Percentiles rank a stretch among this genome's conserved stretches.
phyloP scores from a whole-genome alignment of 169 alveolate species.

The Cryptosporidium canis region DNA sequence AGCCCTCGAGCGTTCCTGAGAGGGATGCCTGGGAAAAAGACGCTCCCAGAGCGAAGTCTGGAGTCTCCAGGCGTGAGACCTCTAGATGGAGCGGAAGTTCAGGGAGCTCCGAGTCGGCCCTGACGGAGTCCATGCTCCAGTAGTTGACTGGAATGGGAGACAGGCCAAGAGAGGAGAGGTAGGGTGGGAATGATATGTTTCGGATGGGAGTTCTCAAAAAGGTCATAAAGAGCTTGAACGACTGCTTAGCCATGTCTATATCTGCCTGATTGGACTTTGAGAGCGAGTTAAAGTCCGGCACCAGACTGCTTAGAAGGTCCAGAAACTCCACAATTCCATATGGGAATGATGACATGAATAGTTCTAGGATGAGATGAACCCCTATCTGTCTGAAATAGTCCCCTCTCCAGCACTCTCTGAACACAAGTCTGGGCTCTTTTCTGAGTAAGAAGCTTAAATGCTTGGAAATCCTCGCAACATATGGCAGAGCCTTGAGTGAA shows the following conservation, averaged over 20 bases:
- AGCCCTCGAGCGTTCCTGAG: slow-evolving; percentile 51
- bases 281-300: slow-evolving; percentile 42
- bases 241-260: slow-evolving; percentile 31
- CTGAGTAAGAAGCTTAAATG: slow-evolving; percentile 22
- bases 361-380: slow-evolving; percentile 42
- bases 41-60: slow-evolving; percentile 28
- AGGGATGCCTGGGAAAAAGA: slow-evolving; percentile 51
- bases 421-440: slow-evolving; percentile 47
- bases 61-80: slow-evolving; percentile 12
- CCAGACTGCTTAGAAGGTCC: slow-evolving; percentile 40
- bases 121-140: slow-evolving; percentile 15
- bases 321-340: slow-evolving; percentile 64
- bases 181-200: slow-evolving; percentile 37
- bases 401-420: slow-evolving; percentile 70
- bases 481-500: slow-evolving; percentile 36
- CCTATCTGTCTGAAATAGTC: slow-evolving; percentile 70
- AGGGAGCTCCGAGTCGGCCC: neutral
- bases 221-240: slow-evolving; percentile 35
- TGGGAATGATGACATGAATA: slow-evolving; percentile 41
- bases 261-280: slow-evolving; percentile 14
- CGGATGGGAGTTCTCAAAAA: slow-evolving; percentile 40
- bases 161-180: slow-evolving; percentile 27
- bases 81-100: slow-evolving; percentile 31
- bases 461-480: slow-evolving; percentile 31
- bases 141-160: slow-evolving; percentile 15